These are phyloP conservation scores for Guadua angustifolia DNA, from an alignment of 176 grass and related monocot genomes.

Conservation along the genomic window DNA sequence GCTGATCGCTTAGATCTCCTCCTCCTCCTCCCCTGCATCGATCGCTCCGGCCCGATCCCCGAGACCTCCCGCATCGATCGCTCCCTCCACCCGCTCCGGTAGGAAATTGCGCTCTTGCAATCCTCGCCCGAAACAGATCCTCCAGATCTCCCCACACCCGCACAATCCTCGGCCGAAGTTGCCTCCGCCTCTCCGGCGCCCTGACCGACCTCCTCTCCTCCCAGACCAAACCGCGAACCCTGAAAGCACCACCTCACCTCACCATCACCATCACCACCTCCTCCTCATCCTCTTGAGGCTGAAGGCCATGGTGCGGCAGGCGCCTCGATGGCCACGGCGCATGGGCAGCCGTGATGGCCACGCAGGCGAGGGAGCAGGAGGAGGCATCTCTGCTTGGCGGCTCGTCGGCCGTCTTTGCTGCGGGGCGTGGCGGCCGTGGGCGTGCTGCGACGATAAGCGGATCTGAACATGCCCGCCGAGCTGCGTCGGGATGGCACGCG, in stretches of 20 bases:
- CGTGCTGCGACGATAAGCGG: conserved; percentile 41
- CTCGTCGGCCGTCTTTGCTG: conserved; percentile 50
- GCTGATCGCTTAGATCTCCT: no score
- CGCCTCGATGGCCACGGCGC: no score
- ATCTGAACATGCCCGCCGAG: conserved; percentile 1
- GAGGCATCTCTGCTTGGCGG: conserved; percentile 36
- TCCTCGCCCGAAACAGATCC: no score
- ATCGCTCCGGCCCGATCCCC: no score
- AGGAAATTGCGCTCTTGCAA: no score
- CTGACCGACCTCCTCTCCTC: not conserved
- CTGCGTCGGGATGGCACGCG: conserved; percentile 37
- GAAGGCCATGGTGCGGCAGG: conserved; percentile 42
- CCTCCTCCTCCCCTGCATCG: no score
- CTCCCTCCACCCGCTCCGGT: no score
- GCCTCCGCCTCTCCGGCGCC: no score
- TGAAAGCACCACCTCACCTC: not conserved
- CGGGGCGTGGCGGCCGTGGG: conserved; percentile 28
- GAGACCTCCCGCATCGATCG: no score
- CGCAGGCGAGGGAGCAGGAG: conserved; percentile 39
- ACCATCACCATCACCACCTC: not conserved
- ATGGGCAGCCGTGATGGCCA: conserved; percentile 33
- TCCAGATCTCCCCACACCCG: no score
- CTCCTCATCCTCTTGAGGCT: not conserved
- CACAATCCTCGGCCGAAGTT: no score
- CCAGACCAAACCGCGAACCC: not conserved